These are phyloP conservation scores for Rhexocercosporidium sp. DNA, from an alignment of 2,329 filamentous ascomycete species.

Conservation along the genomic window DNA sequence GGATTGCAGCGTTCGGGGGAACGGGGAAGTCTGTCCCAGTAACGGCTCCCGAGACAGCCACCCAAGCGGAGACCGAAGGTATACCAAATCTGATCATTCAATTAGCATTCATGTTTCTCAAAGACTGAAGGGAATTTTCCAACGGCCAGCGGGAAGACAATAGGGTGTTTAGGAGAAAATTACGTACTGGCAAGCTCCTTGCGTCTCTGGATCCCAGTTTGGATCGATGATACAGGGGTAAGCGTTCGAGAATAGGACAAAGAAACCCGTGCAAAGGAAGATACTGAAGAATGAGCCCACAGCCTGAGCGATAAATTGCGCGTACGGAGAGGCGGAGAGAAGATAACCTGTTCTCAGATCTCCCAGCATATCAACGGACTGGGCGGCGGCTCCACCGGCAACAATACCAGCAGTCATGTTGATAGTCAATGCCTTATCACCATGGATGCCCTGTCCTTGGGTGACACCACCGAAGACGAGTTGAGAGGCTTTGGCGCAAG, in stretches of 20 bases:
- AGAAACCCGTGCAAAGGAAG: constrained; percentile 5
- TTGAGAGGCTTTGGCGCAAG: constrained; percentile 4
- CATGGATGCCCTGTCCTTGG: neutral
- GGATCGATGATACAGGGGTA: constrained; percentile 6
- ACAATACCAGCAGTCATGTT: constrained; percentile 9
- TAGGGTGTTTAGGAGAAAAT: neutral
- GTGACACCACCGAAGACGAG: constrained; percentile 12
- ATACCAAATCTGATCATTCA: neutral
- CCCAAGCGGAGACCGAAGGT: neutral
- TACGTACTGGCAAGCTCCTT: neutral
- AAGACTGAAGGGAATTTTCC: too few species aligned
- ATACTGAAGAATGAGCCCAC: constrained; percentile 9
- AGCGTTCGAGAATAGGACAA: constrained; percentile 1
- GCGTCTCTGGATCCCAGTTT: neutral
- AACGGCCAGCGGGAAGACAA: too few species aligned
- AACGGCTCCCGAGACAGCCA: neutral
- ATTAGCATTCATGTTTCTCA: neutral
- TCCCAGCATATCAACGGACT: constrained; percentile 3
- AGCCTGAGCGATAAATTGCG: constrained; percentile 4
- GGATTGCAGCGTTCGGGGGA: neutral
- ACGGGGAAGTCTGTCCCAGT: neutral
- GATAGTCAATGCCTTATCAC: neutral
- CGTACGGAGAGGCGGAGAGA: neutral
- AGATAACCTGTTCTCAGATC: constrained; percentile 9
- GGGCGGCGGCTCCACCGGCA: constrained; percentile 3